Evolutionary conservation across 2,329 filamentous ascomycete genomes (phyloP), one percentile per base, ranked within the genome.

Genomic region (Knufia fluminis): DNA sequence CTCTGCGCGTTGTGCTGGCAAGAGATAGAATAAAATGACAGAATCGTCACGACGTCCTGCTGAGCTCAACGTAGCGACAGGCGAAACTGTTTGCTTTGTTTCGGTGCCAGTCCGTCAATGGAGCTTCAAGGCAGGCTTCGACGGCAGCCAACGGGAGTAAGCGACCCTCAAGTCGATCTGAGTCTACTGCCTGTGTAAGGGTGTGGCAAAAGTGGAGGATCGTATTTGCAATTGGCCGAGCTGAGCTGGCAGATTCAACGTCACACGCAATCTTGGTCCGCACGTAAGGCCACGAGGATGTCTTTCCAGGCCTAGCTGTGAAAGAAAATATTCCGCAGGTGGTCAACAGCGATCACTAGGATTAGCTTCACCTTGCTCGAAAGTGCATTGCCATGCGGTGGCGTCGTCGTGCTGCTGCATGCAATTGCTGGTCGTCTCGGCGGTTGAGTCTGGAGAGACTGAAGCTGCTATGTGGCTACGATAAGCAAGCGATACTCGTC

Each of bases 181-280:
- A 26, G 40, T 16, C 17, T 31, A 36, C 8, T 10, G 23, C n/a
- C 19, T 19, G 31, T 22, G 32, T 20, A 48, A 4, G 17, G 14
- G 45, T 39, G 24, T 40, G n/a, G 33, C 35, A 39, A 40, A 23
- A 40, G 45, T 38, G 45, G 45, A 45, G 20, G 45, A 39, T 39
- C 24, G 22, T 35, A 31, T 48, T 48, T 40, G 45, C 45, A 48
- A 48, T 48, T 40, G 45, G 45, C 22, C 45, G 45, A 48, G 24
- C 33, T 48, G 9, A 16, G 45, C 35, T 48, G 45, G 45, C 45
- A 17, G 20, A n/a, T 17, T 17, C 31, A 9, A 17, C 7, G 23
- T 19, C 43, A 36, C 43, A 38, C 32, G 23, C n/a, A 26, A 12
- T 10, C 14, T 16, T 26, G 9, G 6, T 40, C 38, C 17, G n/a